A percentile compares a stretch with the other conserved stretches of the same genome.
Conservation (phyloP, 441 rosid species). For the Brassica balearica region DNA sequence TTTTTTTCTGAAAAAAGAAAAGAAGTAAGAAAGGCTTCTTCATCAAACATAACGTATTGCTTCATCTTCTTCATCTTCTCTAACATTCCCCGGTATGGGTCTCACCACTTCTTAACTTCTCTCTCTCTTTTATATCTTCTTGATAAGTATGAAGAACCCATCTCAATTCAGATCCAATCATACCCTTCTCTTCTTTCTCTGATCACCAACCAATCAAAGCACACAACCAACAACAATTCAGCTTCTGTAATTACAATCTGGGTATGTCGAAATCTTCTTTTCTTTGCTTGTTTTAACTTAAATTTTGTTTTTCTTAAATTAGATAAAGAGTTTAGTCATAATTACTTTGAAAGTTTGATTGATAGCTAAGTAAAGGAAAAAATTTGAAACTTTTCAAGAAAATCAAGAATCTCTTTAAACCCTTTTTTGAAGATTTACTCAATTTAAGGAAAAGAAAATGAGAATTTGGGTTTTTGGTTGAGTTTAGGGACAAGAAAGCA, state of each 20-base stretch:
- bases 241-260: constrained; percentile 18
- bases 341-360: constrained; percentile 35
- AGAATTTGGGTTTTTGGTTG: neutral
- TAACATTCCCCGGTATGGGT: constrained; percentile 43
- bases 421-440: constrained; percentile 19
- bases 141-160: constrained; percentile 34
- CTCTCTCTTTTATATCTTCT: constrained; percentile 31
- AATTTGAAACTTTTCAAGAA: constrained; percentile 11
- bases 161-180: constrained; percentile 44
- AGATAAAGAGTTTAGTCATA: constrained; percentile 11
- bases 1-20: constrained; percentile 25
- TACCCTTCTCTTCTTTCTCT: constrained; percentile 37
- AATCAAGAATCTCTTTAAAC: constrained; percentile 28
- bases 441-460: neutral
- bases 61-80: constrained; percentile 35
- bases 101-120: constrained; percentile 34
- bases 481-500: constrained; percentile 37
- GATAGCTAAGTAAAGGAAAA: constrained; percentile 41
- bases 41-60: constrained; percentile 35
- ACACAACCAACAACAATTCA: constrained; percentile 6
- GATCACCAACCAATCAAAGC: constrained; percentile 11
- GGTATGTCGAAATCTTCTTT: constrained; percentile 25
- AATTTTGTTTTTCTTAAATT: neutral
- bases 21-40: constrained; percentile 35
- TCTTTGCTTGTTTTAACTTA: neutral